Percentiles rank a stretch among this genome's conserved stretches.
phyloP scores from a whole-genome alignment of 164 flowering plant species.

The Cinnamomum chago region DNA sequence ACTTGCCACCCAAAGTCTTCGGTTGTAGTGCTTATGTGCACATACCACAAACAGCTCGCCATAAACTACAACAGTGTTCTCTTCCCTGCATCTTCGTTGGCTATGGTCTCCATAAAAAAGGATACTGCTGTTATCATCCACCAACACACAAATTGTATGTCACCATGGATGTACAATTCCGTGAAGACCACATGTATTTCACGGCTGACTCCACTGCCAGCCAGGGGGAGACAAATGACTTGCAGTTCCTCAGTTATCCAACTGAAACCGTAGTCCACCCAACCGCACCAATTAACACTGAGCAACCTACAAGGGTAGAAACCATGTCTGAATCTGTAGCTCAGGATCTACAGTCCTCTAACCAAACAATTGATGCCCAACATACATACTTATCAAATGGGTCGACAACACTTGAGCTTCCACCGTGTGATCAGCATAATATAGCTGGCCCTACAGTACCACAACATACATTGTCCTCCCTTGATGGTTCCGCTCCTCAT shows the following conservation, averaged over 20 bases:
- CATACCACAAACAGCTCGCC: background rate
- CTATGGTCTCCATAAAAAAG: conserved; percentile 13
- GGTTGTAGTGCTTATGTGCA: conserved; percentile 18
- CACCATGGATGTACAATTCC: conserved; percentile 15
- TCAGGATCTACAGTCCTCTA: too few species aligned
- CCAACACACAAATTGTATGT: conserved; percentile 10
- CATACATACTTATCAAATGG: too few species aligned
- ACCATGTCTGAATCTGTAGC: too few species aligned
- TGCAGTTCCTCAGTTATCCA: background rate
- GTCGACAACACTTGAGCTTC: too few species aligned
- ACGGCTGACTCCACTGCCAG: background rate
- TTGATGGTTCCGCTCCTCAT: background rate
- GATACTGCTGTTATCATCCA: conserved; percentile 21
- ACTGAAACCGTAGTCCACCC: background rate
- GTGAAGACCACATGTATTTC: conserved; percentile 13
- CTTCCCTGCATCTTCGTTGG: conserved; percentile 13
- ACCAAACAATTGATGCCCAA: too few species aligned
- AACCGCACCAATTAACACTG: too few species aligned
- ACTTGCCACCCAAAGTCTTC: conserved; percentile 10
- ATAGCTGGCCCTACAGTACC: background rate
- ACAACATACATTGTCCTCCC: conserved; percentile 4
- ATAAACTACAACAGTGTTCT: conserved; percentile 14
- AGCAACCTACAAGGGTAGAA: too few species aligned
- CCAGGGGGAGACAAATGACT: conserved; percentile 16
- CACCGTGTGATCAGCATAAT: too few species aligned